Evolutionary conservation across 2,329 filamentous ascomycete genomes (phyloP).

Genomic region (Lecanosticta acicola): DNA sequence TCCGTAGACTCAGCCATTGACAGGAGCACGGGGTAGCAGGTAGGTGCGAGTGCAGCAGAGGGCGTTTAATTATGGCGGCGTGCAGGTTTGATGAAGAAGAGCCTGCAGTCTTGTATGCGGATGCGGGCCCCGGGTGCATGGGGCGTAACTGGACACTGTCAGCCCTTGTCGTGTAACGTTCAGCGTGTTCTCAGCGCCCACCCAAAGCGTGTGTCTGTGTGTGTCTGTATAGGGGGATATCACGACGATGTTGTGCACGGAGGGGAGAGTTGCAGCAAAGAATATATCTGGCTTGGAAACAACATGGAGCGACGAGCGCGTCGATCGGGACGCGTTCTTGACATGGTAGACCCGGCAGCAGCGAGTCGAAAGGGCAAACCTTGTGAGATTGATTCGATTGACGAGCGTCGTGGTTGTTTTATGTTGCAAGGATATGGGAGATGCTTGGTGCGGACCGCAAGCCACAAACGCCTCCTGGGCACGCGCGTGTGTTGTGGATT

Average conservation of each 20-base stretch:
- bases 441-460: neutral
- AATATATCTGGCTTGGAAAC: neutral
- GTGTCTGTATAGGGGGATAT: too few relatives aligned
- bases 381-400: conserved; percentile 8
- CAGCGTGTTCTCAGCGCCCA: conserved; percentile 1
- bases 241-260: neutral
- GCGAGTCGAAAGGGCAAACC: conserved; percentile 8
- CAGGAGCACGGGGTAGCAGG: conserved; percentile 7
- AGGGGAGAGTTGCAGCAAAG: neutral
- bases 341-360: neutral
- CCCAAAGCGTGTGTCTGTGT: neutral
- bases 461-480: neutral
- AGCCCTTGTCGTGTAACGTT: conserved; percentile 1
- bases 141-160: conserved; percentile 3
- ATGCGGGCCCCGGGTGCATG: conserved; percentile 3
- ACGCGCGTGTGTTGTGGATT: neutral
- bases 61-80: conserved; percentile 14
- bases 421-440: neutral
- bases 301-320: neutral
- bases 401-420: neutral
- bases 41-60: conserved; percentile 17
- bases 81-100: conserved; percentile 11
- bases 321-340: conserved; percentile 4
- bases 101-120: conserved; percentile 18
- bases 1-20: conserved; percentile 11